A percentile compares a stretch with the other conserved stretches of the same genome.
Evolutionary conservation across 2,329 filamentous ascomycete species (phyloP).

Genomic region (Diaporthe longicolla): DNA sequence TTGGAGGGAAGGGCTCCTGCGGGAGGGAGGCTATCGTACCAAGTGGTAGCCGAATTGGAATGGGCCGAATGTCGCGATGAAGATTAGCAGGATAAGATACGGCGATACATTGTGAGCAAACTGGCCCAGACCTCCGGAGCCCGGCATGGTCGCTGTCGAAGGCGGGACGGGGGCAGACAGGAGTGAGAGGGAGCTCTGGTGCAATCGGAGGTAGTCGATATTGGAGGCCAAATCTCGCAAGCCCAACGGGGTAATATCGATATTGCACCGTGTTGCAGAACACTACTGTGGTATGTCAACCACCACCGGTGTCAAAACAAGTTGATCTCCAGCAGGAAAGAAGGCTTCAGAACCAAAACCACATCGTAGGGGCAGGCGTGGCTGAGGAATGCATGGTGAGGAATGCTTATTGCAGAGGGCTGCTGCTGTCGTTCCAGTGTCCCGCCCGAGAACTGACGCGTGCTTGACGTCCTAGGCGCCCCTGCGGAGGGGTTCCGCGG

Average conservation of each 20-base stretch:
- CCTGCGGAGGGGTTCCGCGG: background rate
- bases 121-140: conserved; percentile 54
- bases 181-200: background rate
- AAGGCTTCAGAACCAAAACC: background rate
- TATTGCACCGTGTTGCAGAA: background rate
- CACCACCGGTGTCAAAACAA: background rate
- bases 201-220: background rate
- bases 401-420: background rate
- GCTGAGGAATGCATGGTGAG: conserved; percentile 9
- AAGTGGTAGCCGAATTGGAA: conserved; percentile 96
- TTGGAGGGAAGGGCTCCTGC: conserved; percentile 88
- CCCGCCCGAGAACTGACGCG: background rate
- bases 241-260: background rate
- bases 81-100: conserved; percentile 83
- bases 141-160: conserved; percentile 35
- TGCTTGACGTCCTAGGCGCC: conserved; percentile 2
- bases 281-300: background rate
- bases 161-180: background rate
- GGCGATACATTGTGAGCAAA: conserved; percentile 71
- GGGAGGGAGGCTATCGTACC: conserved; percentile 64
- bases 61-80: conserved; percentile 85
- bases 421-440: conserved; percentile 3
- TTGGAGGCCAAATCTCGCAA: background rate
- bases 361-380: background rate
- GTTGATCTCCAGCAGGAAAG: background rate